A percentile compares a stretch with the other conserved stretches of the same genome.
Evolutionary conservation across 179 eudicot species (phyloP).

Genomic region (Spinacia oleracea): DNA sequence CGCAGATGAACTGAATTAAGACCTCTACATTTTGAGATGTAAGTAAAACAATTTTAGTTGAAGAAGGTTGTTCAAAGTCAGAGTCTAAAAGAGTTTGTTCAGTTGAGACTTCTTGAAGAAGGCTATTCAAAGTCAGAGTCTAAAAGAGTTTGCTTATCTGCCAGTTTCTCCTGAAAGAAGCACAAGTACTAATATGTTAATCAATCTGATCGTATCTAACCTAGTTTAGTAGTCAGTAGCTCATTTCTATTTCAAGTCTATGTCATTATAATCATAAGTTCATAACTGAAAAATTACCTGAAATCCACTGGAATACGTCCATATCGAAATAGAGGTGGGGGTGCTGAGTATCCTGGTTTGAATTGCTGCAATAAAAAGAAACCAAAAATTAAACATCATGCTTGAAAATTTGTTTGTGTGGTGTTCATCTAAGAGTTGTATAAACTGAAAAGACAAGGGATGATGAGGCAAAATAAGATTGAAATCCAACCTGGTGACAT

Average conservation of each 20-base stretch:
- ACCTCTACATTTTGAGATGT: too few species aligned
- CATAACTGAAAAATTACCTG: constrained; percentile 46
- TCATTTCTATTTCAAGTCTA: not conserved
- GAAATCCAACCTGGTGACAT: constrained; percentile 75
- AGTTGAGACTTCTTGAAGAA: constrained; percentile 56
- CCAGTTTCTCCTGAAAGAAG: constrained; percentile 85
- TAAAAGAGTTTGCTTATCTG: constrained; percentile 48
- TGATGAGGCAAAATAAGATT: not conserved
- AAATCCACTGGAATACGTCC: constrained; percentile 60
- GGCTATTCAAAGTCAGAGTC: constrained; percentile 56
- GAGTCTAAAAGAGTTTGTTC: constrained; percentile 44
- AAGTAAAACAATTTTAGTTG: too few species aligned
- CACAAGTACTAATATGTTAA: not conserved
- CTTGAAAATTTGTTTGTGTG: too few species aligned
- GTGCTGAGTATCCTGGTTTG: constrained; percentile 87
- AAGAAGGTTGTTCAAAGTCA: constrained; percentile 56
- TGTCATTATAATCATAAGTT: too few species aligned
- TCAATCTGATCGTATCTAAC: too few species aligned
- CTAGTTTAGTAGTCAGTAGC: too few species aligned
- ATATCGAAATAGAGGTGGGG: constrained; percentile 67
- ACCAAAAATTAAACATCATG: not conserved
- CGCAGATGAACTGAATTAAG: too few species aligned
- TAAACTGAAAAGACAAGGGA: too few species aligned
- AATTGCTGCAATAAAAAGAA: constrained; percentile 74
- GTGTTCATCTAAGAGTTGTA: not conserved